phyloP scores from a whole-genome alignment of 2,329 filamentous ascomycete species.

The Harringtonia lauricola region DNA sequence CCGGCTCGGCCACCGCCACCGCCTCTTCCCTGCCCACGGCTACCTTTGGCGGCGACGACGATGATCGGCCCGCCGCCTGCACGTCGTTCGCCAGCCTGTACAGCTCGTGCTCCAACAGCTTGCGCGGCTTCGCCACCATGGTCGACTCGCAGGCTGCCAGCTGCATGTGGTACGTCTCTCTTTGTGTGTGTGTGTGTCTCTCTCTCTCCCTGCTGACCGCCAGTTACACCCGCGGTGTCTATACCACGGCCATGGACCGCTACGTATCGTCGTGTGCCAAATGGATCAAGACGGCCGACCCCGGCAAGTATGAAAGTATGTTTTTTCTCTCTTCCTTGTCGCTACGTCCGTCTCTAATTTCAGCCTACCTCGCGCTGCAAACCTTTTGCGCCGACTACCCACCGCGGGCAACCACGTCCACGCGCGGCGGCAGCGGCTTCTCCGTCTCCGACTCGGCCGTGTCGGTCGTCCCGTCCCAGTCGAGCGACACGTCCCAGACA shows the following conservation, averaged over 20 bases:
- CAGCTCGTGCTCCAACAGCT: conserved; percentile 11
- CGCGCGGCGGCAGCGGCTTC: neutral
- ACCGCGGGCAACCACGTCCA: neutral
- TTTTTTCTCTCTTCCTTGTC: neutral
- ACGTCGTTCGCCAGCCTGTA: conserved; percentile 11
- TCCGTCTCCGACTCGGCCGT: neutral
- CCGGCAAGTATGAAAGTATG: conserved; percentile 10
- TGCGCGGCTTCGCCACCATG: conserved; percentile 6
- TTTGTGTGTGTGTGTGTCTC: neutral
- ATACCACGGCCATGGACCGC: conserved; percentile 15
- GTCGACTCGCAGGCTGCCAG: conserved; percentile 7
- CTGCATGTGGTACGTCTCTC: conserved; percentile 16
- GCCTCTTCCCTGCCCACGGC: neutral
- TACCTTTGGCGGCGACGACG: too few species aligned
- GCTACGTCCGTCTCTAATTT: neutral
- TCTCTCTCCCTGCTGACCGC: neutral
- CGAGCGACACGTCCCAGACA: too few species aligned
- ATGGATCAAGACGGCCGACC: conserved; percentile 11
- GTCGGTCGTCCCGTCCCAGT: neutral
- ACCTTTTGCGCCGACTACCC: conserved; percentile 11
- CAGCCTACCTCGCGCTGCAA: conserved; percentile 7
- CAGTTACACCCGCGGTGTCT: conserved; percentile 11
- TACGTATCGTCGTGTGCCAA: conserved; percentile 13
- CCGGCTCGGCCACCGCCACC: conserved; percentile 1
- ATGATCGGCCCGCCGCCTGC: conserved; percentile 13